Evolutionary conservation across 768 basidiomycete species (phyloP).

Genomic region (Leccinum aurantiacum): DNA sequence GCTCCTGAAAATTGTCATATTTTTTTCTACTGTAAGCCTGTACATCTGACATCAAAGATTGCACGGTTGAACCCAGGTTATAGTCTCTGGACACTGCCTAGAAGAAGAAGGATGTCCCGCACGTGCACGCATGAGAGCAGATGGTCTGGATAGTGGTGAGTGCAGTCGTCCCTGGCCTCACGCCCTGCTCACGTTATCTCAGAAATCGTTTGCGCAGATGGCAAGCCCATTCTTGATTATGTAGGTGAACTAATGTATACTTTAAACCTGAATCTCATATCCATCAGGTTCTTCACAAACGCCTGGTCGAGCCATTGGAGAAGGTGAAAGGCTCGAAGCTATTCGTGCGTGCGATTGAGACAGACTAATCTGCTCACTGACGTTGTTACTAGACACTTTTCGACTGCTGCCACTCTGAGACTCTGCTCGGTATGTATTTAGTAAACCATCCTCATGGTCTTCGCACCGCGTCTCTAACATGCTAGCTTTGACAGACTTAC

Average conservation of each 20-base stretch:
- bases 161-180: neutral
- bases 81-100: conserved; percentile 18
- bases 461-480: neutral
- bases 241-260: conserved; percentile 7
- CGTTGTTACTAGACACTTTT: conserved; percentile 23
- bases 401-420: conserved; percentile 33
- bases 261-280: neutral
- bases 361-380: neutral
- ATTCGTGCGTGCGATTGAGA: conserved; percentile 14
- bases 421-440: conserved; percentile 21
- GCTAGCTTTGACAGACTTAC: conserved; percentile 18
- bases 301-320: conserved; percentile 20
- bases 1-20: conserved; percentile 47
- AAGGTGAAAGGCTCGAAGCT: conserved; percentile 19
- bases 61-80: neutral
- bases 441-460: neutral
- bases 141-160: conserved; percentile 50
- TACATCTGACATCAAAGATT: neutral
- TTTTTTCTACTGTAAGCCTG: conserved; percentile 53
- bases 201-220: conserved; percentile 26
- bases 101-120: conserved; percentile 21
- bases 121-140: conserved; percentile 39
- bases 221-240: conserved; percentile 23
- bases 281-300: conserved; percentile 20
- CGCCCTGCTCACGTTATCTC: neutral